Percentiles rank a stretch among this genome's conserved stretches.
Evolutionary conservation across 345 rosid genomes (phyloP).

Genomic region (Melaleuca quinquenervia): DNA sequence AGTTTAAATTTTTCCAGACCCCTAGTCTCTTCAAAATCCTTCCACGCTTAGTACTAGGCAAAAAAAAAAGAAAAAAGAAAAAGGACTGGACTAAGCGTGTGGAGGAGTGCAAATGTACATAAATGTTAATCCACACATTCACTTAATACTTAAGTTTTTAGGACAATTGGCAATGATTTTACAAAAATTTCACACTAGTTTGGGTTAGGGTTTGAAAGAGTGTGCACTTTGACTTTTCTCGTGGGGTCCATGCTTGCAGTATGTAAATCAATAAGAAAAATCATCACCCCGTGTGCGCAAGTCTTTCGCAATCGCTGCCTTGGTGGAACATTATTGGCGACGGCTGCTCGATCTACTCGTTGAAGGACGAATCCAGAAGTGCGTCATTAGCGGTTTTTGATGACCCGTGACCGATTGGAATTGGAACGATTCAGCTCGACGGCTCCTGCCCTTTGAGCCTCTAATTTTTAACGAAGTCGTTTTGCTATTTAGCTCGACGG

Average conservation of each 20-base stretch:
- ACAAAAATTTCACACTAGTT: no score
- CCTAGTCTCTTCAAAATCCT: no score
- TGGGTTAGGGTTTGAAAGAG: not conserved
- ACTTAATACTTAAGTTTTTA: no score
- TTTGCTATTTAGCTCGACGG: not conserved
- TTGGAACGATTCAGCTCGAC: not conserved
- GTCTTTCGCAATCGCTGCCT: not conserved
- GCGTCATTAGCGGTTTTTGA: not conserved
- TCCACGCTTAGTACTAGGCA: no score
- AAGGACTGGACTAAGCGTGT: no score
- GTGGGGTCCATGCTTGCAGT: not conserved
- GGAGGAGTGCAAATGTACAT: no score
- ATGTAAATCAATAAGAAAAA: not conserved
- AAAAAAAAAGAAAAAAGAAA: no score
- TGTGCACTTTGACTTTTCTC: not conserved
- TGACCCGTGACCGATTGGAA: not conserved
- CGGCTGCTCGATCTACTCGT: not conserved
- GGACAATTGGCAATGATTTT: no score
- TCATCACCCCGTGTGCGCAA: not conserved
- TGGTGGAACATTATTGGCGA: not conserved
- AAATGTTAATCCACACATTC: no score
- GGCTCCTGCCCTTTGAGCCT: not conserved
- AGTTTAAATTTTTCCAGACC: no score
- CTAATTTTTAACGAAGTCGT: not conserved
- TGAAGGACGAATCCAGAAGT: not conserved